Evolutionary conservation across 768 basidiomycete genomes (phyloP), one percentile per base, ranked within the genome.

Genomic region (Gymnopilus junonius): DNA sequence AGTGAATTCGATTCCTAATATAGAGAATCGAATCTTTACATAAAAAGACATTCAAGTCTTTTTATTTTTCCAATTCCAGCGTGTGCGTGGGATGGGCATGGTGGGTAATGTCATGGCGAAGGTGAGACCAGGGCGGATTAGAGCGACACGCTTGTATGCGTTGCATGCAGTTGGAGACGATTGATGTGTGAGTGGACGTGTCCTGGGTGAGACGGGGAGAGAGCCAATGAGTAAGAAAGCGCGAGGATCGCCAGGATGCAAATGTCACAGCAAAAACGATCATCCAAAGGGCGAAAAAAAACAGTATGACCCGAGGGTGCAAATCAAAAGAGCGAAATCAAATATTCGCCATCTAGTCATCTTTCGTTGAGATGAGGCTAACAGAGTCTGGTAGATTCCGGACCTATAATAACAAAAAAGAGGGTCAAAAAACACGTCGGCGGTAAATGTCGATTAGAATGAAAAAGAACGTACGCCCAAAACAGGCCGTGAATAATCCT

Each of bases 401-500:
- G 70, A 87, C 84, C 85, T 87, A 63, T 34, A 43, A 53, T n/a
- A 56, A n/a, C 25, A 46, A 35, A 27, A 40, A 35, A 59, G 58
- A 12, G 35, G 21, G 46, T 6, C 31, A 50, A 50, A 34, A 54
- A 48, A 51, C 59, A 35, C 6, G 11, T 35, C 53, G 3, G n/a
- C 40, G 54, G n/a, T n/a, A 4, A 51, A 1, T 31, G 48, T n/a
- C 40, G 50, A 21, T 10, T 60, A n/a, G 42, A 50, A 62, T 46
- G 20, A 14, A 43, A n/a, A 27, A 59, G 31, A 15, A 75, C 83
- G 68, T 73, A 83, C 87, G 64, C 78, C 85, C 63, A 89, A 80
- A 25, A 88, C 85, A 55, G 79, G 81, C 50, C 82, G 77, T 21
- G 82, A 83, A 74, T 86, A 85, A 63, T 86, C 87, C 63, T 86